Percentiles rank a stretch among this genome's conserved stretches.
phyloP scores from a whole-genome alignment of 2,329 filamentous ascomycete genomes.

The Pseudogymnoascus sp. region DNA sequence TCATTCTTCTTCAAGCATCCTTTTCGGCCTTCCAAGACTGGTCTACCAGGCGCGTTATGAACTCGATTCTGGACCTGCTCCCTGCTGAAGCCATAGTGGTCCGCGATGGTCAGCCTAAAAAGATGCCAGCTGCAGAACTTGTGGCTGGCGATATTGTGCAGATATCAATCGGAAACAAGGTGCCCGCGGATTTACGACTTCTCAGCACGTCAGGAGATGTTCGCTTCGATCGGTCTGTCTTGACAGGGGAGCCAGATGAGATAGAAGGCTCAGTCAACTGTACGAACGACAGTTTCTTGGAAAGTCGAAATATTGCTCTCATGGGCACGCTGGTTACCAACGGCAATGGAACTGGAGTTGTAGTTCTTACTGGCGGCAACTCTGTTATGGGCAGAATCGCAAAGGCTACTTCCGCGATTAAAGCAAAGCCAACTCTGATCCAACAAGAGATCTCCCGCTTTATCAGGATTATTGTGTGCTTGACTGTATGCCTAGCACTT shows the following conservation, averaged over 20 bases:
- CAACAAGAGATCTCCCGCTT: slow-evolving; percentile 39
- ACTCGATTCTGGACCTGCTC: slow-evolving; percentile 40
- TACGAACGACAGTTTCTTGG: slow-evolving; percentile 70
- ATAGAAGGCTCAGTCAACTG: slow-evolving; percentile 69
- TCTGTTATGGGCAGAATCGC: slow-evolving; percentile 71
- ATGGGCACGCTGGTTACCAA: slow-evolving; percentile 96
- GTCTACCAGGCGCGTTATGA: slow-evolving; percentile 40
- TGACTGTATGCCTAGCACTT: slow-evolving; percentile 34
- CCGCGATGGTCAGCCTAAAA: slow-evolving; percentile 38
- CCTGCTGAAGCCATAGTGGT: slow-evolving; percentile 38
- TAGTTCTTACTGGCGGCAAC: slow-evolving; percentile 79
- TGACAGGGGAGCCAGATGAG: slow-evolving; percentile 96
- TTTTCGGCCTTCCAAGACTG: slow-evolving; percentile 43
- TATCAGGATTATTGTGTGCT: slow-evolving; percentile 35
- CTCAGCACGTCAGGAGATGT: slow-evolving; percentile 72
- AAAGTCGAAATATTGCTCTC: slow-evolving; percentile 99
- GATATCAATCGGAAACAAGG: slow-evolving; percentile 57
- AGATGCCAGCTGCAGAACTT: slow-evolving; percentile 29
- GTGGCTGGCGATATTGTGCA: slow-evolving; percentile 60
- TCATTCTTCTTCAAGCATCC: slow-evolving; percentile 39
- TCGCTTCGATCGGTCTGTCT: slow-evolving; percentile 96
- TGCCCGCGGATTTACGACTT: slow-evolving; percentile 61
- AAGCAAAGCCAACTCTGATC: slow-evolving; percentile 32
- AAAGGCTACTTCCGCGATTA: slow-evolving; percentile 34
- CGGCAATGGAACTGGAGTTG: slow-evolving; percentile 82